phyloP scores from a whole-genome alignment of 208 protist genomes.

The Tritrichomonas musculus region DNA sequence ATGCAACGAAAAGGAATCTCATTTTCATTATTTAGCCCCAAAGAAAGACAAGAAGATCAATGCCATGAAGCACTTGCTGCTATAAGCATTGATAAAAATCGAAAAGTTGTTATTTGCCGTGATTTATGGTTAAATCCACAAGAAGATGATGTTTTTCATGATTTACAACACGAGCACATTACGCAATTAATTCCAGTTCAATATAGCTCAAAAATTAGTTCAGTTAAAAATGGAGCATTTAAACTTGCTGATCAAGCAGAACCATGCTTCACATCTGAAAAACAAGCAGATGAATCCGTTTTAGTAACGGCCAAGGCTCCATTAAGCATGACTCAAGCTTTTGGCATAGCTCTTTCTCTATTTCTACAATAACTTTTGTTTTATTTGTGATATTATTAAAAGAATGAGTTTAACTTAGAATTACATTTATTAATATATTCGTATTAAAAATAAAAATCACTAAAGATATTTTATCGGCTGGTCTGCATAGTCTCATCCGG shows the following conservation, averaged over 20 bases:
- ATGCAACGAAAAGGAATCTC: background rate
- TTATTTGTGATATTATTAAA: no score
- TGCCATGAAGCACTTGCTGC: background rate
- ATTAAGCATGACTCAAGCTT: background rate
- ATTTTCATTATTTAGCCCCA: background rate
- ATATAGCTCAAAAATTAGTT: background rate
- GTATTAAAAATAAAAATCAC: no score
- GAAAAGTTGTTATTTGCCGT: background rate
- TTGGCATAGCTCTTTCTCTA: background rate
- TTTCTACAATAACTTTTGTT: constrained; percentile 8
- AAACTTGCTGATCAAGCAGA: background rate
- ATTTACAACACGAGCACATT: background rate
- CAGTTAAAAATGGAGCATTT: background rate
- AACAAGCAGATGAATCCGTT: background rate
- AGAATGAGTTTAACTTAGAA: no score
- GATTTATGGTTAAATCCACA: constrained; percentile 8
- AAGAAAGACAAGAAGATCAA: background rate
- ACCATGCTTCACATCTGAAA: background rate
- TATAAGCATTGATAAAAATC: background rate
- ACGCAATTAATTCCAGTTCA: background rate
- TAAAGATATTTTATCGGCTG: no score
- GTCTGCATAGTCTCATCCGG: no score
- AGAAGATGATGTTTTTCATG: background rate
- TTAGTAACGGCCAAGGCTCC: background rate
- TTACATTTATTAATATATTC: no score